Base-by-base conservation (phyloP, 2,329 filamentous ascomycete species). In the Monilinia vaccinii-corymbosi region DNA sequence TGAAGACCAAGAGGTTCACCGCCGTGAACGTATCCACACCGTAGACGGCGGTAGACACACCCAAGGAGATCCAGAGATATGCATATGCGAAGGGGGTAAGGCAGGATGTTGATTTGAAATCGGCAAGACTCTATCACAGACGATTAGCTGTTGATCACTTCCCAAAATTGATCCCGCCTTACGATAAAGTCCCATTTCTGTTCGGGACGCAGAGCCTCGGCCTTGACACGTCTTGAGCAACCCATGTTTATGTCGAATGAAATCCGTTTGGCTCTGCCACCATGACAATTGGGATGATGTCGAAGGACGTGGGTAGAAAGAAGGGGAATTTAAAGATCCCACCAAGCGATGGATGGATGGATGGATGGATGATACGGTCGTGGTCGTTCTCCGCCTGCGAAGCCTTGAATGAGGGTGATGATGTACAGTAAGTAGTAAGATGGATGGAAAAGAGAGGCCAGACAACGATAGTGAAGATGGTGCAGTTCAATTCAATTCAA, bases 141-240 rank as follows among this genome's bases (percentile, higher is more conserved):
- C 21, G 16, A 61, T 59, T 64, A 47, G 47, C 51, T 38, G 63
- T 25, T 47, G 31, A 60, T 49, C 18, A 21, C 28, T 10, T n/a
- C 13, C 23, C 32, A 21, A 25, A n/a, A 34, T 18, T 11, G 21
- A 38, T 28, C 63, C 32, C 51, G 25, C 76, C 87, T 71, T 76
- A 91, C 88, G 72, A 97, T 92, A 73, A 92, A 96, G 70, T 92
- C 89, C 93, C 93, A 97, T 79, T 91, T 88, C 76, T 94, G 90
- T 75, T 97, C 93, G 62, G 89, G 85, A 64, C 83, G 80, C 64
- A 93, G 81, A 64, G 87, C 80, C 66, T 79, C 81, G 71, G 78
- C 73, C 71, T 88, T 87, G 60, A 80, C 76, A 66, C 84, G 81
- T 64, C 83, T 81, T 67, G 82, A n/a, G 71, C 85, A 88, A 67